Base-by-base conservation (phyloP, 2,329 filamentous ascomycete species). In the Cladorrhinum sp. region DNA sequence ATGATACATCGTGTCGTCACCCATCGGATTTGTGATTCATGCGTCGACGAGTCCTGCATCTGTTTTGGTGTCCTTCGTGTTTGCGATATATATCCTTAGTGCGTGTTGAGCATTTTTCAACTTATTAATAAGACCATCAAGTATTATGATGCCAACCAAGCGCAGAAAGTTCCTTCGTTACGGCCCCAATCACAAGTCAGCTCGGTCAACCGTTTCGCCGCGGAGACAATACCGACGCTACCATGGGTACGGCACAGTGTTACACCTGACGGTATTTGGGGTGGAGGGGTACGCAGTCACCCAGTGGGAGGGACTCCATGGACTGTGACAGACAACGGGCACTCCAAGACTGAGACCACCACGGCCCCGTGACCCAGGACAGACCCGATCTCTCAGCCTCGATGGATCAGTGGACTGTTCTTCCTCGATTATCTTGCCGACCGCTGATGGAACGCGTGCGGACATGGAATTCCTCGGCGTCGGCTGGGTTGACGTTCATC, bases 1-100 rank as follows among this genome's bases (percentile, higher is more conserved):
- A 63, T 64, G 61, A 63, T 60, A 62, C 65, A 64, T 63, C 60
- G 49, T 65, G 66, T 65, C 61, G 56, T 67, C 66, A 67, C 65
- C 64, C 65, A 67, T 62, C 58, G 56, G 56, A 58, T 62, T 64
- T 58, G 65, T 62, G 62, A 59, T 63, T 66, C 61, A 66, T 66
- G 65, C 62, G 57, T 24, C 53, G 29, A 32, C 50, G 29, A 22
- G 32, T 32, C 57, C 41, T 61, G 62, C 61, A 62, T 56, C 57
- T 50, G 51, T 50, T 22, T 52, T 27, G 54, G 58, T 50, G 38
- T 57, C 57, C 56, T 59, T 63, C 59, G 50, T 62, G 65, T 66
- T 66, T 66, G 56, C 50, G 59, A 67, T 64, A 63, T 62, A 65
- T 55, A 27, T 13, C 27, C 18, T 51, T 25, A 41, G 22, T 55